Base-by-base conservation (phyloP, 75 land plant species). In the Pinus tabuliformis region DNA sequence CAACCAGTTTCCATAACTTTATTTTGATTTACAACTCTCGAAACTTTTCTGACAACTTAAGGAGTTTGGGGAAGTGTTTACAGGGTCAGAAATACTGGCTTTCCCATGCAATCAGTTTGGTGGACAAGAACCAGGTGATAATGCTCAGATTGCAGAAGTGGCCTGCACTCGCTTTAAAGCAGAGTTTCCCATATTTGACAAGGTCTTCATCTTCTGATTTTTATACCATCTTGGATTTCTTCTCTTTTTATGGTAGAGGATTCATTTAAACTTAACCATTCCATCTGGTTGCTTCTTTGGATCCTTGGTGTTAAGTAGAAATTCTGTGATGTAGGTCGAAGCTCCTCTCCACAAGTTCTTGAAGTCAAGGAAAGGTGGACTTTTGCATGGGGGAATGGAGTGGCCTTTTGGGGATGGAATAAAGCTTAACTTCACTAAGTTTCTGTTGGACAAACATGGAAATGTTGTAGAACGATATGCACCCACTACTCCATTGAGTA, bases 101-200 rank as follows among this genome's bases (percentile, higher is more conserved):
- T 95, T 95, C 68, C 98, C 98, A 8, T 93, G 97, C 84, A 95
- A 95, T 72, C 98, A 95, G 72, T 95, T 95, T 85, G 90, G 87
- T 45, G 84, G 81, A 36, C 93, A 95, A 80, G 98, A 95, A 77
- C 98, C 98, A 26, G 98, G 98, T 58, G 78, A 73, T 61, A 91
- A 93, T 76, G 91, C 93, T 33, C 73, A 95, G 81, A 95, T 95
- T 42, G 63, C 83, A 56, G 79, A 95, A 65, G 80, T 89, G 75
- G 96, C 87, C 22, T 95, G 98, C 87, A 90, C 96, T 65, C 84
- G 91, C 22, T 95, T 93, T 76, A 26, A 26, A 26, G 26, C 26
- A 26, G 26, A 26, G 26, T 26, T 73, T 64, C 98, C 98, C 52
- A 86, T 95, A 17, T 95, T 95, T 77, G 89, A 86, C 75, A 95